Base-by-base conservation (phyloP, 495 filamentous ascomycete species). In the Penicillium angulare region DNA sequence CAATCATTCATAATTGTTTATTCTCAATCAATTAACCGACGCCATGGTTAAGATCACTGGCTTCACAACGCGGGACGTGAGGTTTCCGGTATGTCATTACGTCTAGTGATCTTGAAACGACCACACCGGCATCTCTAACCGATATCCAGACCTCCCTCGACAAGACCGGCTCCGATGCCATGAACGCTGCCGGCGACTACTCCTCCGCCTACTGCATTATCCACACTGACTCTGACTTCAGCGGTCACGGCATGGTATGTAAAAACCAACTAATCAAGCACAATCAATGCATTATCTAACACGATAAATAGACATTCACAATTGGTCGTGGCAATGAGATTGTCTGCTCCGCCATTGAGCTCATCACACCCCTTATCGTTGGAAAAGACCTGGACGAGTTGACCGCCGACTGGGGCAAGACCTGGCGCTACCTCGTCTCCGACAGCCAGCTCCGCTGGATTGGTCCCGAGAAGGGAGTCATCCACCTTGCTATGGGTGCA, bases 271-370 rank as follows among this genome's bases (percentile, higher is more conserved):
- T 18, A 7, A 9, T 12, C 17, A 20, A 39, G 13, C 1, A 23
- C 12, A 49, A 39, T 5, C 15, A n/a, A 32, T 21, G 22, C 26
- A 23, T 15, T 43, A 35, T 36, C 31, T 53, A 45, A 55, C 43
- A 22, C 27, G 33, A 8, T 13, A 3, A 20, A 29, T 52, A 91
- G 89, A 96, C 91, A 57, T 97, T 97, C 78, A 97, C 92, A 29
- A 96, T 96, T 59, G 92, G 92, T 65, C 89, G 92, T 54, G 92
- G 92, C 55, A 97, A 96, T 72, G 90, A 96, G 69, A 85, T 96
- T 52, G 90, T 97, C 68, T 93, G 89, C 76, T 66, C 81, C 27
- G 91, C 91, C 48, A 95, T 97, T 65, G 70, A 80, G 55, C 78
- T 87, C 63, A 74, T 96, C 9, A 84, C 86, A 27, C 79, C 83